Conservation (phyloP, 768 basidiomycete species). For the Leccinum subtestaceum region DNA sequence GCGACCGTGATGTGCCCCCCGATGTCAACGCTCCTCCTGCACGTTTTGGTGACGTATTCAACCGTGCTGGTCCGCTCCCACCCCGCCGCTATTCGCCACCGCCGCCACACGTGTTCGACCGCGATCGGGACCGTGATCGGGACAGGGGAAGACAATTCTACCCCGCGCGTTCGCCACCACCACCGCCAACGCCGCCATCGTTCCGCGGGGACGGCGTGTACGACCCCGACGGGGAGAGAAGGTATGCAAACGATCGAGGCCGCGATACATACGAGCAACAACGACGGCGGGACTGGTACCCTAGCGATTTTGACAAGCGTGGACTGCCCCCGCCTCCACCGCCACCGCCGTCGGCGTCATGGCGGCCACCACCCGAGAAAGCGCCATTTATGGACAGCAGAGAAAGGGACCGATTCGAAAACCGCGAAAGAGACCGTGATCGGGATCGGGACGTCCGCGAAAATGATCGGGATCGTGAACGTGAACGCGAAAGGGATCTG, state of each 20-base stretch:
- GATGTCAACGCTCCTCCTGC: slow-evolving; percentile 33
- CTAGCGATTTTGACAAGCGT: slow-evolving; percentile 43
- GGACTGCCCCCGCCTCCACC: neutral
- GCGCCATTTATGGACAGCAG: slow-evolving; percentile 21
- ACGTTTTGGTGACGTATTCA: slow-evolving; percentile 36
- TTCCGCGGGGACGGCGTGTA: slow-evolving; percentile 28
- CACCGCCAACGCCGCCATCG: slow-evolving; percentile 8
- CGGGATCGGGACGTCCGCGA: slow-evolving; percentile 26
- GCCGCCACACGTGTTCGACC: slow-evolving; percentile 36
- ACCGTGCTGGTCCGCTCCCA: slow-evolving; percentile 13
- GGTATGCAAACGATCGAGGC: slow-evolving; percentile 29
- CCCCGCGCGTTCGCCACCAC: slow-evolving; percentile 32
- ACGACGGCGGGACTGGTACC: slow-evolving; percentile 31
- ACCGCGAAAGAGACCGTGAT: slow-evolving; percentile 35
- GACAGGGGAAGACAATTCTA: slow-evolving; percentile 31
- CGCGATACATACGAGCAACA: slow-evolving; percentile 32
- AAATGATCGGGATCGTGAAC: slow-evolving; percentile 40
- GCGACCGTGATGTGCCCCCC: slow-evolving; percentile 35
- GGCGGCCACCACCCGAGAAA: slow-evolving; percentile 35
- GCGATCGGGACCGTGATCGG: slow-evolving; percentile 28
- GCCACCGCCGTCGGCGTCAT: slow-evolving; percentile 12
- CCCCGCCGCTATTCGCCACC: slow-evolving; percentile 20
- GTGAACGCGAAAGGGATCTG: slow-evolving; percentile 34
- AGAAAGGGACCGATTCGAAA: slow-evolving; percentile 39
- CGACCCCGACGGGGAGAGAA: slow-evolving; percentile 34